Base-by-base conservation (phyloP, 2,329 filamentous ascomycete genomes). In the Thyridium curvatum region DNA sequence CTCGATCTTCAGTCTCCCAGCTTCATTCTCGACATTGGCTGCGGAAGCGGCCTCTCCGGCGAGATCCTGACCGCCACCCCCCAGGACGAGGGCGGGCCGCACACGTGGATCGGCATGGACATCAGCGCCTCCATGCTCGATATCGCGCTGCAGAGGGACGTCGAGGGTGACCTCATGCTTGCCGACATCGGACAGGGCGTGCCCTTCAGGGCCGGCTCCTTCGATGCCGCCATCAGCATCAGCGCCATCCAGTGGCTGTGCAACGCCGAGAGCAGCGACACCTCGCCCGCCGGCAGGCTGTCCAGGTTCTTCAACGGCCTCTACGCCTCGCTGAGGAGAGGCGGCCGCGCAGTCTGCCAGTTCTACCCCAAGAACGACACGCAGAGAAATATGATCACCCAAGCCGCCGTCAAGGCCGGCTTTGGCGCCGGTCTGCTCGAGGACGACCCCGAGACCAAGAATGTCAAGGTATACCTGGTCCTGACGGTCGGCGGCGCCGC, bases 211-310 rank as follows among this genome's bases (percentile, higher is more conserved):
- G 79, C 93, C 0, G 93, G 93, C 26, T 79, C 83, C 0, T 98
- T 98, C 56, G 93, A 98, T 59, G 93, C 91, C 0, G 93, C 93
- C 16, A 89, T 98, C 52, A 89, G 82, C 54, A 97, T 98, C 58
- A 88, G 81, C 50, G 93, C 93, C 1, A 85, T 98, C n/a, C 93
- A 98, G 62, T 98, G 93, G 93, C 72, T 98, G 21, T 98, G 93
- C 62, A 97, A 95, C 61, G 93, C 91, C 31, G 93, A 97, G 61
- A 86, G 77, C 43, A 86, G 79, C 55, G 88, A 94, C 36, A 90
- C 93, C 0, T 86, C 77, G 1, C 85, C 89, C 1, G 77, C 84
- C 18, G 87, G 85, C 0, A 71, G 93, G 6, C 64, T 98, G 18
- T 75, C 78, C 4, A 72, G 91, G 33, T 98, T 98, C 58, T 98